Base-by-base conservation (phyloP, 768 basidiomycete species). In the Russula brevipes region DNA sequence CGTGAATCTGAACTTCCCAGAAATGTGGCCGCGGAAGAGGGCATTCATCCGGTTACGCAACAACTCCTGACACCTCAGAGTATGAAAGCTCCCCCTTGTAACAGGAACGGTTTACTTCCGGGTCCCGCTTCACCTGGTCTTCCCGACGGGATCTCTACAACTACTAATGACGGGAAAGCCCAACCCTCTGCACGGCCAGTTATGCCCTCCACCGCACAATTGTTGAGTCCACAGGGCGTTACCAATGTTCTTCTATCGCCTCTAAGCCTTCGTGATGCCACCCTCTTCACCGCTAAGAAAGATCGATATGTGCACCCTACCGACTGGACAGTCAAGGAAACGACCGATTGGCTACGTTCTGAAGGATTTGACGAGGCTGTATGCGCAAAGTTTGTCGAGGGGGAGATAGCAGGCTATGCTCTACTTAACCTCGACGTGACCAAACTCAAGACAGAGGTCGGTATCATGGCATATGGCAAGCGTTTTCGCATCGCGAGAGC, bases 371-470 rank as follows among this genome's bases (percentile, higher is more conserved):
- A 94, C 66, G 79, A 86, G 53, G 81, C 83, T 51, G 86, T 94
- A 3, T 88, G 88, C 68, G 82, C 85, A 59, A 95, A 91, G 72
- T 98, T 99, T 71, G 85, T 81, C 46, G 96, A 98, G 76, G 94
- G 98, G 85, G 97, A 99, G 77, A 98, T 99, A 58, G 91, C 94
- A 0, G 97, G 97, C 19, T 97, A 99, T 69, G 91, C 98, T 38
- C 83, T 99, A 7, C 85, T 98, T 59, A 95, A 97, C 70, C 88
- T 98, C 63, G 94, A 98, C 66, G 84, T 87, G 59, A 89, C 88
- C 70, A 80, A 96, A 16, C 86, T 99, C 69, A 98, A 98, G 77
- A 80, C 77, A 10, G 95, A 98, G 76, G 88, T 99, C 57, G 97
- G 94, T 24, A 93, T 99, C 67, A 78, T 82, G 70, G 94, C 94